phyloP scores from a whole-genome alignment of 2,329 filamentous ascomycete species.

The Nemania serpens region DNA sequence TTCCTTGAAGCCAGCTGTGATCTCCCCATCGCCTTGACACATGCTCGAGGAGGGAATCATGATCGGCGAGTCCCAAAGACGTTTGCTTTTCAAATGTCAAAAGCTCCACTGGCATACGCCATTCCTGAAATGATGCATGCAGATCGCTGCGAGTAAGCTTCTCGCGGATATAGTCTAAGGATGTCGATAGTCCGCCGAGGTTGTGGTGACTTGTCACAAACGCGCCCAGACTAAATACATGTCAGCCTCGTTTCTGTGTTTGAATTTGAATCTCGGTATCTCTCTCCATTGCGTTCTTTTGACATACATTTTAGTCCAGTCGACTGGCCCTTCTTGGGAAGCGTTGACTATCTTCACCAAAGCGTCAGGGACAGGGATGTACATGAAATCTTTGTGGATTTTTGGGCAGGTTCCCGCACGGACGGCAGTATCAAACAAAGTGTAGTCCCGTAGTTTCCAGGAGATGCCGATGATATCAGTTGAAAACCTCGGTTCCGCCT shows the following conservation, averaged over 20 bases:
- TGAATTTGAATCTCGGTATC: background rate
- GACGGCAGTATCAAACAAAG: slow-evolving; percentile 9
- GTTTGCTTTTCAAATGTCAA: background rate
- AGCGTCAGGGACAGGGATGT: background rate
- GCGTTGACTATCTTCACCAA: slow-evolving; percentile 9
- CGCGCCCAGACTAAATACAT: slow-evolving; percentile 5
- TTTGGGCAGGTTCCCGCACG: background rate
- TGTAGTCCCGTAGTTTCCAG: slow-evolving; percentile 10
- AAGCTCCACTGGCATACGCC: slow-evolving; percentile 1
- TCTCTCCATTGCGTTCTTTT: no score
- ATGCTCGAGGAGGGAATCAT: slow-evolving; percentile 13
- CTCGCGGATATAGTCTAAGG: slow-evolving; percentile 1
- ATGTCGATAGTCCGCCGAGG: slow-evolving; percentile 1
- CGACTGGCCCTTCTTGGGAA: background rate
- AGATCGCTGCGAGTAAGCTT: slow-evolving; percentile 1
- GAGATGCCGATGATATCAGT: background rate
- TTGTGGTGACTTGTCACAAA: slow-evolving; percentile 9
- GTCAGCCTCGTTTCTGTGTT: slow-evolving; percentile 1
- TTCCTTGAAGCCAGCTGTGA: slow-evolving; percentile 1
- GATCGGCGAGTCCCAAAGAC: slow-evolving; percentile 3
- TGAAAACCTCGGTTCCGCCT: background rate
- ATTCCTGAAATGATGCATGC: slow-evolving; percentile 15
- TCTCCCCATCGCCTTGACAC: slow-evolving; percentile 7
- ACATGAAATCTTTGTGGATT: background rate
- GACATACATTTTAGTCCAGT: slow-evolving; percentile 24